Evolutionary conservation across 345 rosid genomes (phyloP).

Genomic region (Reutealis trisperma): DNA sequence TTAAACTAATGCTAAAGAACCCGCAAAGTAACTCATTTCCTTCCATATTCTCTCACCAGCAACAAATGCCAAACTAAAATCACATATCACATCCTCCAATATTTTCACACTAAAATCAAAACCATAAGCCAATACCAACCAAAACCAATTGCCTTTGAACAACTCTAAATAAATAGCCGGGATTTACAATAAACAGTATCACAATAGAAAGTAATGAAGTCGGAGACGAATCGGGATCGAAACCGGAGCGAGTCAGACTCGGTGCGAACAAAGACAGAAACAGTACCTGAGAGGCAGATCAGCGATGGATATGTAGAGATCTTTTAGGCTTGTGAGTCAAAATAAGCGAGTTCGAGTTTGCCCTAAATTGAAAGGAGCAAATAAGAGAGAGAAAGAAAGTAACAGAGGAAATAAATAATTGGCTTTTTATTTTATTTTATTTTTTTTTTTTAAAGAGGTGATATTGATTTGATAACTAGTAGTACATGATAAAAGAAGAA

Average conservation of each 20-base stretch:
- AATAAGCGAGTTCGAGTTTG: slow-evolving; percentile 30
- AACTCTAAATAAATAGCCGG: not conserved
- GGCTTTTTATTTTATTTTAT: no score
- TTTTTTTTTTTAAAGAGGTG: no score
- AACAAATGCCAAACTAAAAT: slow-evolving; percentile 12
- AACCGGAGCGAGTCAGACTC: slow-evolving; percentile 18
- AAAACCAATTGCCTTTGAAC: not conserved
- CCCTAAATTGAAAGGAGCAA: slow-evolving; percentile 35
- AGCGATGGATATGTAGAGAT: slow-evolving; percentile 13
- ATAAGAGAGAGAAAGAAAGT: not conserved
- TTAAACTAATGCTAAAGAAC: not conserved
- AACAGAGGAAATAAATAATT: not conserved
- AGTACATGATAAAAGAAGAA: not conserved
- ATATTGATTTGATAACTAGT: not conserved
- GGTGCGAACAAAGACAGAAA: not conserved
- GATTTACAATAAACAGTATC: not conserved
- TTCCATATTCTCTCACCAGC: slow-evolving; percentile 15
- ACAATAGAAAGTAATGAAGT: not conserved
- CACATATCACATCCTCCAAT: slow-evolving; percentile 2
- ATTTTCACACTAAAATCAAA: not conserved
- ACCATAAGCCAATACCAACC: not conserved
- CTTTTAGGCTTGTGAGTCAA: slow-evolving; percentile 24
- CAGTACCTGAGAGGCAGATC: slow-evolving; percentile 41
- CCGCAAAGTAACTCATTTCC: not conserved
- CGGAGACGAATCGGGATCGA: slow-evolving; percentile 22